A percentile compares a stretch with the other conserved stretches of the same genome.
These are phyloP conservation scores for Xylaria bambusicola DNA, from an alignment of 495 filamentous ascomycete genomes.

Conservation along the genomic window DNA sequence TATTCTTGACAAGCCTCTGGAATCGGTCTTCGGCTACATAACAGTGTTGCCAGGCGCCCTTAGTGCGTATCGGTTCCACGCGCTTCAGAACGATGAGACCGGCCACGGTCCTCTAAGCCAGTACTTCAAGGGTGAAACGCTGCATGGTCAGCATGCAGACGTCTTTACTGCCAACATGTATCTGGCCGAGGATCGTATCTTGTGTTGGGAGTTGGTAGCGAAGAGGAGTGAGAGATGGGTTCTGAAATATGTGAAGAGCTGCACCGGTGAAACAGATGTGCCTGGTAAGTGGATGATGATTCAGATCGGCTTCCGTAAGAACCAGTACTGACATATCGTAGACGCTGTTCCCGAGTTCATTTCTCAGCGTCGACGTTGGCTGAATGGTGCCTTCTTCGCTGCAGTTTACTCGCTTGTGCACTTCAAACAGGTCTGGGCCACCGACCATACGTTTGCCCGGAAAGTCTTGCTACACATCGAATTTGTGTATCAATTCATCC, in stretches of 20 bases:
- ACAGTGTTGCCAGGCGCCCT: constrained; percentile 94
- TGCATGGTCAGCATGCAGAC: constrained; percentile 95
- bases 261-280: constrained; percentile 96
- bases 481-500: constrained; percentile 91
- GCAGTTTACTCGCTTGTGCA: constrained; percentile 97
- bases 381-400: constrained; percentile 98
- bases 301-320: background rate
- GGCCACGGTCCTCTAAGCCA: constrained; percentile 95
- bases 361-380: constrained; percentile 91
- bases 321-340: constrained; percentile 29
- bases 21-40: constrained; percentile 97
- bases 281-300: constrained; percentile 65
- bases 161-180: constrained; percentile 99
- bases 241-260: constrained; percentile 93
- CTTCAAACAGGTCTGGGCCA: constrained; percentile 88
- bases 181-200: constrained; percentile 94
- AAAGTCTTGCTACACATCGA: constrained; percentile 95
- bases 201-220: constrained; percentile 98
- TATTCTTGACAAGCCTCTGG: constrained; percentile 95
- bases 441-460: constrained; percentile 84
- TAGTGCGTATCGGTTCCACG: constrained; percentile 94
- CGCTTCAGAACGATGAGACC: constrained; percentile 93
- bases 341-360: constrained; percentile 90
- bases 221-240: constrained; percentile 96
- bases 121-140: constrained; percentile 98